Evolutionary conservation across 108 stramenopile species (phyloP), one percentile per base, ranked within the genome.

Genomic region (Nitzschia inconspicua): DNA sequence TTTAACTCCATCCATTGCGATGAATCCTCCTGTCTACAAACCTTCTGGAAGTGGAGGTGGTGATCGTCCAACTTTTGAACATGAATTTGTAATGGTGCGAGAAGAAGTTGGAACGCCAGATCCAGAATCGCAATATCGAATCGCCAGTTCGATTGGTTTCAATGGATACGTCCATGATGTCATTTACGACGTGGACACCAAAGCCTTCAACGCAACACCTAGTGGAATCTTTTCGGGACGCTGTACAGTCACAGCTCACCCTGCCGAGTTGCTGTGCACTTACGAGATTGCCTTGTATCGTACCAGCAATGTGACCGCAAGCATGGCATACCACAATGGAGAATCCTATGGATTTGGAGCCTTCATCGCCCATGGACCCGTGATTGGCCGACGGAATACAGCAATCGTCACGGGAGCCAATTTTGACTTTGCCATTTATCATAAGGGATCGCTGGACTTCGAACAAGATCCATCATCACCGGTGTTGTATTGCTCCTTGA

Each of bases 261-360:
- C 39, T 3, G 68, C 39, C 1, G 50, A 56, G 14, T 53, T 60
- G n/a, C 32, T 70, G 22, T 70, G 68, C 27, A 62, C 31, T 25
- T 70, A 70, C 19, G 68, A 70, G 36, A 59, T 70, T 23, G 60
- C 47, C 27, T 23, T 70, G 4, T n/a, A n/a, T n/a, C 26, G 22
- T 10, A 49, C 8, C 27, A 29, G 20, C 13, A 49, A 49, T 10
- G 14, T 0, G 11, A 4, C 8, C 14, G n/a, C n/a, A n/a, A n/a
- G n/a, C n/a, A n/a, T n/a, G n/a, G n/a, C n/a, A n/a, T n/a, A n/a
- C n/a, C n/a, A n/a, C n/a, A 24, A 27, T n/a, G 48, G 48, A 3
- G 6, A 24, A 29, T 26, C 48, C 2, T n/a, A n/a, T n/a, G 60
- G 60, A 22, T 32, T 60, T 16, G 68, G 60, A 16, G 68, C 58